phyloP scores from a whole-genome alignment of 805 yeast species.

The Saturnispora dispora region DNA sequence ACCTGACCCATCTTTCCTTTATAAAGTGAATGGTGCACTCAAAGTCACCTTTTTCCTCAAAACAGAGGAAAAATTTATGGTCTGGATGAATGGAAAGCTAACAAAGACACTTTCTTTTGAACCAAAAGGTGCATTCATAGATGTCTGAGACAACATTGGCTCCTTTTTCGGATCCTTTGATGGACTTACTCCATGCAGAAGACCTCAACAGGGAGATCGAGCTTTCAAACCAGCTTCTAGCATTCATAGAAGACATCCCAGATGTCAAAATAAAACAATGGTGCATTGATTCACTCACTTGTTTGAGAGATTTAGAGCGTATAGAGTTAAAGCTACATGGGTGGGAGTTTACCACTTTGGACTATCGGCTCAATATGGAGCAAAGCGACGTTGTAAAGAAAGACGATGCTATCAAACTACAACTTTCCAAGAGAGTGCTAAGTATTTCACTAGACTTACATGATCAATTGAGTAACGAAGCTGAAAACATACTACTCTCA shows the following conservation, averaged over 20 bases:
- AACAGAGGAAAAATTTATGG: not conserved
- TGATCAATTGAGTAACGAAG: constrained; percentile 30
- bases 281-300: constrained; percentile 39
- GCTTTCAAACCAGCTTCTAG: constrained; percentile 32
- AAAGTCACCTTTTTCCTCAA: not conserved
- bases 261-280: constrained; percentile 38
- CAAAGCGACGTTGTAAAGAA: constrained; percentile 1
- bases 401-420: constrained; percentile 35
- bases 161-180: constrained; percentile 39
- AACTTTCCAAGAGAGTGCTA: constrained; percentile 46
- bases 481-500: constrained; percentile 29
- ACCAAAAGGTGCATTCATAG: not conserved
- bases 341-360: constrained; percentile 49
- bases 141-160: constrained; percentile 9
- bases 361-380: constrained; percentile 26
- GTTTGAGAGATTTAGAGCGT: constrained; percentile 42
- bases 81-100: not conserved
- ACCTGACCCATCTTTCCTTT: not conserved
- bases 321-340: constrained; percentile 37
- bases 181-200: constrained; percentile 40
- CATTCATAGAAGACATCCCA: constrained; percentile 35
- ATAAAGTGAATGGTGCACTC: not conserved
- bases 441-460: constrained; percentile 31
- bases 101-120: not conserved
- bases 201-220: constrained; percentile 33